Evolutionary conservation across 2,329 filamentous ascomycete genomes (phyloP), one percentile per base, ranked within the genome.

Genomic region (Ophiostoma triangulosporum): DNA sequence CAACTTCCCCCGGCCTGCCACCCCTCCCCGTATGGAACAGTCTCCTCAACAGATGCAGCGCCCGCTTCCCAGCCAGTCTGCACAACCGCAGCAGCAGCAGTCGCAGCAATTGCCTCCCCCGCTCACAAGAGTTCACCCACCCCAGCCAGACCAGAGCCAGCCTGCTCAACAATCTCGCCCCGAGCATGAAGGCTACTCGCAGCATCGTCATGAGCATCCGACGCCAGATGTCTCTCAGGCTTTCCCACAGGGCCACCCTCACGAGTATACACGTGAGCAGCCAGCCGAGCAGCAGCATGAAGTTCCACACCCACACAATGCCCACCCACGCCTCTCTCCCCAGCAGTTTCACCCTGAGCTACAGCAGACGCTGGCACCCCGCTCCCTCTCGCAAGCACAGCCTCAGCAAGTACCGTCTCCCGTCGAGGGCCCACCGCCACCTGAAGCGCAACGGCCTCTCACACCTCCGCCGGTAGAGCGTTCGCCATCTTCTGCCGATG

Each of bases 11-110:
- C 74, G 75, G 56, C 48, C 52, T 11, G 50, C 29, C 14, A 58
- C 69, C 73, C 48, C 71, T 69, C 49, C 68, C 72, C 50, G 73
- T 71, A n/a, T 73, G 69, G 60, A 77, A 71, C 59, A 74, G 72
- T 38, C 67, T 64, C 22, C 70, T 6, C 56, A 50, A 20, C 56
- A 54, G 36, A 52, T 35, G 12, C 50, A 49, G 20, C 51, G 32
- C 6, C 49, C 27, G 26, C 50, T 32, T 59, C 65, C 12, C 70
- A 63, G 24, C 60, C 46, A 48, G 15, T 32, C 38, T 12, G 14
- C 62, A 7, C 64, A 67, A 20, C 57, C 5, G 36, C 60, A 57
- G 50, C 63, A 56, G 52, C 62, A 35, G 55, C 65, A 22, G 32
- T 40, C 38, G 20, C 33, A 27, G 26, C 40, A n/a, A n/a, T 6